A percentile compares a stretch with the other conserved stretches of the same genome.
phyloP scores from a whole-genome alignment of 1,284 basidiomycete species.

The Papiliotrema terrestris region DNA sequence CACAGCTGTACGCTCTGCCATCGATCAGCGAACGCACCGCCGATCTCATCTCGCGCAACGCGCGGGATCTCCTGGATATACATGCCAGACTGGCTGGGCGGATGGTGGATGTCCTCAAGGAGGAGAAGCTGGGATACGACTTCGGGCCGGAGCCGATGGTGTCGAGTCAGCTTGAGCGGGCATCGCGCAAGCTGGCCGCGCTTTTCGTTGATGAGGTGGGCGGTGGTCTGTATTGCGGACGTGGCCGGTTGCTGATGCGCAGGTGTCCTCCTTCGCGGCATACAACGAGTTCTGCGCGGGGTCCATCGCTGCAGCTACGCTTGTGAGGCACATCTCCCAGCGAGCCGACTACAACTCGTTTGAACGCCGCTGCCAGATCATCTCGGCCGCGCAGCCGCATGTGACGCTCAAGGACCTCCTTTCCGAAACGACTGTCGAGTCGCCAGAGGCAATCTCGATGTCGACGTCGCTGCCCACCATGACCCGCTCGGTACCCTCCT shows the following conservation, averaged over 20 bases:
- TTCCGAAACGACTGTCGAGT: conserved; percentile 15
- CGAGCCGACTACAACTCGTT: conserved; percentile 71
- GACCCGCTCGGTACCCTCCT: neutral
- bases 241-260: conserved; percentile 5
- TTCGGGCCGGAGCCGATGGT: conserved; percentile 18
- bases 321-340: conserved; percentile 61
- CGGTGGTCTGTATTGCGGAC: conserved; percentile 41
- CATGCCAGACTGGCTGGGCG: conserved; percentile 61
- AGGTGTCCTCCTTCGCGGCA: conserved; percentile 69
- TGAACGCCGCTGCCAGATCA: conserved; percentile 65
- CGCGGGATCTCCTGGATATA: conserved; percentile 65
- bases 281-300: conserved; percentile 82
- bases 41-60: conserved; percentile 62
- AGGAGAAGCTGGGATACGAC: conserved; percentile 55
- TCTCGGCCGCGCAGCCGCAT: conserved; percentile 50
- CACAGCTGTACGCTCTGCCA: conserved; percentile 49
- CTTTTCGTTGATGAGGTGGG: conserved; percentile 66
- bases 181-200: conserved; percentile 58
- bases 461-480: neutral
- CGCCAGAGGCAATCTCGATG: neutral
- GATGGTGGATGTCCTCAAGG: conserved; percentile 55
- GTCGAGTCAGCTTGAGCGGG: conserved; percentile 47
- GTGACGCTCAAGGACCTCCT: conserved; percentile 37
- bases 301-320: conserved; percentile 71
- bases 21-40: conserved; percentile 43